Conservation (phyloP, 306 rosid species). For the Citrullus colocynthis region DNA sequence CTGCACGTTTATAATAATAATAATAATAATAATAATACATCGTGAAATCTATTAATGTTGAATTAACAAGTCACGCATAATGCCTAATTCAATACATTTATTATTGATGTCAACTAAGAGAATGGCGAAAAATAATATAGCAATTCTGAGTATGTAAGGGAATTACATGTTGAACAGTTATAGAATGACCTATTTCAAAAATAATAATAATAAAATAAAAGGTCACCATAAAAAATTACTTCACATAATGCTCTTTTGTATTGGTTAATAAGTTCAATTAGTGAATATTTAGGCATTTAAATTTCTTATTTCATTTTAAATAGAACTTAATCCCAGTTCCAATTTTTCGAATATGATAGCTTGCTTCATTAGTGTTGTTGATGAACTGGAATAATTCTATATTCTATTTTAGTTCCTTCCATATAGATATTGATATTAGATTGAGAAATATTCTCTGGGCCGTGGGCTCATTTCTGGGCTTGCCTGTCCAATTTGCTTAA, state of each 20-base stretch:
- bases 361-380: neutral
- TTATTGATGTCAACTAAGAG: neutral
- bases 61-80: neutral
- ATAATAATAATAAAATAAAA: too few species aligned
- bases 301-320: neutral
- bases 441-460: neutral
- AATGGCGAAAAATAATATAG: neutral
- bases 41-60: neutral
- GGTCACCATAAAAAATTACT: neutral
- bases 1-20: too few species aligned
- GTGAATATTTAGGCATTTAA: neutral
- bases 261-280: neutral
- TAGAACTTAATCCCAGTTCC: neutral
- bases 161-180: too few species aligned
- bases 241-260: neutral
- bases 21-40: too few species aligned
- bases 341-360: neutral
- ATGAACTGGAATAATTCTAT: neutral
- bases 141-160: neutral
- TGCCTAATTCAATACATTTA: neutral
- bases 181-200: too few species aligned
- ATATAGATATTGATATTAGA: neutral
- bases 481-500: neutral
- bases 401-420: neutral
- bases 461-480: neutral